These are phyloP conservation scores for Nowakowskiella sp. DNA, from an alignment of 192 early-diverging fungal species.

Conservation along the genomic window DNA sequence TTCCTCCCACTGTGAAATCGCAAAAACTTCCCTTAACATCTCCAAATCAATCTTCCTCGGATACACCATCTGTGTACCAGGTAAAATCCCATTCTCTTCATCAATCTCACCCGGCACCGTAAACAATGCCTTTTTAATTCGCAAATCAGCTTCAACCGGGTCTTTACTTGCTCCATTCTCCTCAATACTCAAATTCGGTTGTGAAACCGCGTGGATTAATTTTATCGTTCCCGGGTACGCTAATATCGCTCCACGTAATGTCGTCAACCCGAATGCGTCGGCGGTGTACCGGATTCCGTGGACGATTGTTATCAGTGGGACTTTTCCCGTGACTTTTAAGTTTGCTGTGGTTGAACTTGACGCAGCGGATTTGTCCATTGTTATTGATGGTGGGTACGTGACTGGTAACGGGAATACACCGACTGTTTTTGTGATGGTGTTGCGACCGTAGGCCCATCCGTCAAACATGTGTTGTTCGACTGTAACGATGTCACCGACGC, in stretches of 20 bases:
- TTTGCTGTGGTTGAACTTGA: no score
- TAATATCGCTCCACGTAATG: slow-evolving; percentile 8
- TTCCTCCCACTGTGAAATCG: not conserved
- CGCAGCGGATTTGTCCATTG: no score
- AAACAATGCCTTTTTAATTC: not conserved
- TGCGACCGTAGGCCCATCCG: slow-evolving; percentile 29
- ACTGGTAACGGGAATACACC: slow-evolving; percentile 35
- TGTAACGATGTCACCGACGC: slow-evolving; percentile 21
- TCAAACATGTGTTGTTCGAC: slow-evolving; percentile 28
- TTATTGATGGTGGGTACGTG: slow-evolving; percentile 12
- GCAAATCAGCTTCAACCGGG: not conserved
- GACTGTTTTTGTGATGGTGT: slow-evolving; percentile 19
- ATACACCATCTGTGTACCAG: not conserved
- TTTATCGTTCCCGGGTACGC: no score
- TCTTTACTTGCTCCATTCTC: no score
- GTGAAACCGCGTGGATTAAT: no score
- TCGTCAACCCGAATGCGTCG: slow-evolving; percentile 15
- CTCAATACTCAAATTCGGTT: no score
- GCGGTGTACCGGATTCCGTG: slow-evolving; percentile 1
- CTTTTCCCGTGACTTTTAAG: no score
- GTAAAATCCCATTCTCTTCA: not conserved
- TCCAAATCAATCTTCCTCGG: not conserved
- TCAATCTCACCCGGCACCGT: not conserved
- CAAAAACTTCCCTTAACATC: not conserved
- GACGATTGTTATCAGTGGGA: slow-evolving; percentile 8